Base-by-base conservation (phyloP, 805 yeast species). In the Metschnikowia drakensbergensis region DNA sequence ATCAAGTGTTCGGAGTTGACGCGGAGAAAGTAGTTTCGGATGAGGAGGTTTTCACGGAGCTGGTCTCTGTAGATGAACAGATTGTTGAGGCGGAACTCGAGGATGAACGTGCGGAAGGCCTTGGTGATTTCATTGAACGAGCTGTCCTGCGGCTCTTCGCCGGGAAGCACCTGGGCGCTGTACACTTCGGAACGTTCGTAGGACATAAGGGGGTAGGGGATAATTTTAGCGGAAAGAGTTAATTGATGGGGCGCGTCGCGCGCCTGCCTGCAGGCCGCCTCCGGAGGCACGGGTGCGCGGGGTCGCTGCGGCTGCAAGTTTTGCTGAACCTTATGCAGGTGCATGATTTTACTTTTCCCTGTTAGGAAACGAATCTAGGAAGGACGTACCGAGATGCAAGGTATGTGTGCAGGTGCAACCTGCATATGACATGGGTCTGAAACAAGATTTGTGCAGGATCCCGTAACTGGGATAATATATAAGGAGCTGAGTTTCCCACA, bases 51-150 rank as follows among this genome's bases (percentile, higher is more conserved):
- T 60, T 89, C 96, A 57, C 97, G 76, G 47, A 94, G 74, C 64
- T 91, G 96, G 59, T 91, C 97, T 74, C 96, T 77, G 72, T 92
- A 92, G 35, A 90, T 74, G 65, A 87, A 94, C 63, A 82, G 85
- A 49, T 88, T 80, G 61, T 87, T 86, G 52, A 88, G 77, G 67
- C 96, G 80, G 67, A 89, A 94, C 64, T 90, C 96, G 47, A 89
- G 72, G 36, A 94, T 79, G 66, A 94, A 94, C 57, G 81, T 76
- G 55, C 84, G 82, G 74, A 92, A 91, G 3, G 90, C 86, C 56
- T 82, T 82, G 59, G 82, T 78, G 58, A 86, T 76, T 65, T 85
- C 94, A 47, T 83, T 81, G 64, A 77, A 77, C 45, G 84, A 76
- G 54, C 77, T 83, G 53, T 82, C 86, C 22, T 77, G 76, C 1